Base-by-base conservation (phyloP, 306 rosid genomes). In the Styphnolobium japonicum region DNA sequence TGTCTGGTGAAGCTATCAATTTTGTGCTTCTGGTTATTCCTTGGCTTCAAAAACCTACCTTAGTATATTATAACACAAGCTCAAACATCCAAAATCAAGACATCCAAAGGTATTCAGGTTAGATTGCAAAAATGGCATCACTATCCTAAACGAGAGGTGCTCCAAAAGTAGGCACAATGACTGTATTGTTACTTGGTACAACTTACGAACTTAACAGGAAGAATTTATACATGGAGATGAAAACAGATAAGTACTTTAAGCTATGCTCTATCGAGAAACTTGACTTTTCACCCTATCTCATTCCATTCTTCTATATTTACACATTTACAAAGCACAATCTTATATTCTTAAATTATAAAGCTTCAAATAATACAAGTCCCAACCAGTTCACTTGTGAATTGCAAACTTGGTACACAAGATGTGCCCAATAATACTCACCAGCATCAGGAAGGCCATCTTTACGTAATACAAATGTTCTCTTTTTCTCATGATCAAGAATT, bases 401-500 rank as follows among this genome's bases (percentile, higher is more conserved):
- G 49, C 33, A 49, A 18, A 16, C 8, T 11, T 19, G 57, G 57
- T 10, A 80, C 42, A 57, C 29, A 57, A 58, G 81, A 62, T 66
- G 69, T 25, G 25, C 14, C 23, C 25, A 16, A 70, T 62, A 19
- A 63, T 48, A 16, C 75, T 88, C 56, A 92, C 97, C 97, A 55
- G 94, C 96, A 90, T 92, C 97, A 71, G 94, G 94, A 81, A 92
- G 97, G 29, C 97, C 97, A 76, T 92, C 97, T 82, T 92, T 92
- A 58, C 91, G 92, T 51, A 90, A 65, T 22, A 84, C 97, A 87
- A 87, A 89, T 37, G 97, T 92, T 73, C 97, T 90, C 87, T 90
- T 92, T 78, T 85, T 90, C 80, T 89, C 97, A 46, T 92, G 96
- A 86, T 92, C 96, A 70, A 92, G 80, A 77, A 92, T 90, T 18